phyloP scores from a whole-genome alignment of 306 rosid genomes.

The Chamaecrista fasciculata region DNA sequence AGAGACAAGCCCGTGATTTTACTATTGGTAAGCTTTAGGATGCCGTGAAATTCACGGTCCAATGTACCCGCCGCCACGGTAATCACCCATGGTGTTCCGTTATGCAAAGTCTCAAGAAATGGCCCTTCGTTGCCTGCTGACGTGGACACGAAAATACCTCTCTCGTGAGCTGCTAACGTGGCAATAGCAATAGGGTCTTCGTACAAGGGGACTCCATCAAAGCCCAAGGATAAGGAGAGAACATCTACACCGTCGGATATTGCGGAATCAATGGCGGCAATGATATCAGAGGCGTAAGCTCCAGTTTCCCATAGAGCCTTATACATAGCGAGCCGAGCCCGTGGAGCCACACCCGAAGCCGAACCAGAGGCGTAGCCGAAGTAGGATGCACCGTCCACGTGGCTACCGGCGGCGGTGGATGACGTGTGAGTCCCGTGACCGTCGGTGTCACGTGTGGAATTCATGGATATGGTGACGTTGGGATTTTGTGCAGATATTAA shows the following conservation, averaged over 20 bases:
- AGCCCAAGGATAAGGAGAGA: conserved; percentile 64
- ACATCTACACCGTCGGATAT: conserved; percentile 74
- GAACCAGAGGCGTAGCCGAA: conserved; percentile 67
- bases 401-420: conserved; percentile 61
- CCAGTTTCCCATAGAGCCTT: conserved; percentile 67
- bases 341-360: conserved; percentile 60
- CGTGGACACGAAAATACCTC: conserved; percentile 64
- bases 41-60: conserved; percentile 58
- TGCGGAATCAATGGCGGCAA: conserved; percentile 76
- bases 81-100: conserved; percentile 81
- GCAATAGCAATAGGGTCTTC: conserved; percentile 76
- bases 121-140: conserved; percentile 77
- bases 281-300: conserved; percentile 41
- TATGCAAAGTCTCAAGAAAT: conserved; percentile 41
- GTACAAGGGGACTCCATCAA: conserved; percentile 36
- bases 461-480: conserved; percentile 38
- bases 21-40: conserved; percentile 43
- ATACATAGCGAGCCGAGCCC: conserved; percentile 72
- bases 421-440: conserved; percentile 96
- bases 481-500: conserved; percentile 35
- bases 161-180: conserved; percentile 65
- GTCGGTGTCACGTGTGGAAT: conserved; percentile 62
- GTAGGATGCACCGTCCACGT: conserved; percentile 49
- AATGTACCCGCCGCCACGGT: conserved; percentile 65
- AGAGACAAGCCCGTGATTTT: conserved; percentile 47